These are phyloP conservation scores for Tylopilus balloui DNA, from an alignment of 768 basidiomycete species.

Conservation along the genomic window DNA sequence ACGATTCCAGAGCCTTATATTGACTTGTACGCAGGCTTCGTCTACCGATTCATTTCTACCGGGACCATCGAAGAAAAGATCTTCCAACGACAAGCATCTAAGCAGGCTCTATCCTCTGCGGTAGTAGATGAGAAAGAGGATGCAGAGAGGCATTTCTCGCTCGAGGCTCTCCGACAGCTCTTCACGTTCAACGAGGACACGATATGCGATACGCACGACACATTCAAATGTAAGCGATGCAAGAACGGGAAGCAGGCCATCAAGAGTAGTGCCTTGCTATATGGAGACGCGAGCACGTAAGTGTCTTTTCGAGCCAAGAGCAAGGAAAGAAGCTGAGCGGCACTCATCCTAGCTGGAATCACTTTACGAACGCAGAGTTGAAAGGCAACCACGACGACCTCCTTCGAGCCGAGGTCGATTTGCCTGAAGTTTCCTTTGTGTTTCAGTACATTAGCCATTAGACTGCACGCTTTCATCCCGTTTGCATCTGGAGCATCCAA, in stretches of 20 bases:
- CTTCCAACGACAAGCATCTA: constrained; percentile 94
- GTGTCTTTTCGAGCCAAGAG: constrained; percentile 32
- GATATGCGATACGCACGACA: constrained; percentile 92
- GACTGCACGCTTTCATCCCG: not conserved
- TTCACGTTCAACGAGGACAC: constrained; percentile 89
- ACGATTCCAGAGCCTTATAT: not conserved
- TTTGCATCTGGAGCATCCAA: constrained; percentile 2
- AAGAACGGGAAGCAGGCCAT: constrained; percentile 77
- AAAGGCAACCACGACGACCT: constrained; percentile 94
- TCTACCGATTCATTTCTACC: constrained; percentile 95
- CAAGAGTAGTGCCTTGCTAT: constrained; percentile 83
- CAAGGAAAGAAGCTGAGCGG: not conserved
- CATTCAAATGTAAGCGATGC: constrained; percentile 94
- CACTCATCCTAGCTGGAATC: constrained; percentile 76
- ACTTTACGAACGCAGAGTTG: constrained; percentile 86
- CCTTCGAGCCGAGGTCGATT: constrained; percentile 80
- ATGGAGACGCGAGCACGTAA: constrained; percentile 97
- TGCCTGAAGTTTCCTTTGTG: constrained; percentile 85
- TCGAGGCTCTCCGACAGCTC: constrained; percentile 82
- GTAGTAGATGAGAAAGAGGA: constrained; percentile 98
- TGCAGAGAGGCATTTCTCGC: constrained; percentile 90
- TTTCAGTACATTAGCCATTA: constrained; percentile 96
- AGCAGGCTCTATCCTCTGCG: constrained; percentile 95
- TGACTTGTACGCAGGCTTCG: constrained; percentile 62
- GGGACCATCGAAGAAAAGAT: constrained; percentile 99